A percentile compares a stretch with the other conserved stretches of the same genome.
These are phyloP conservation scores for Melocanna baccifera DNA, from an alignment of 176 grass and related monocot genomes.

Conservation along the genomic window DNA sequence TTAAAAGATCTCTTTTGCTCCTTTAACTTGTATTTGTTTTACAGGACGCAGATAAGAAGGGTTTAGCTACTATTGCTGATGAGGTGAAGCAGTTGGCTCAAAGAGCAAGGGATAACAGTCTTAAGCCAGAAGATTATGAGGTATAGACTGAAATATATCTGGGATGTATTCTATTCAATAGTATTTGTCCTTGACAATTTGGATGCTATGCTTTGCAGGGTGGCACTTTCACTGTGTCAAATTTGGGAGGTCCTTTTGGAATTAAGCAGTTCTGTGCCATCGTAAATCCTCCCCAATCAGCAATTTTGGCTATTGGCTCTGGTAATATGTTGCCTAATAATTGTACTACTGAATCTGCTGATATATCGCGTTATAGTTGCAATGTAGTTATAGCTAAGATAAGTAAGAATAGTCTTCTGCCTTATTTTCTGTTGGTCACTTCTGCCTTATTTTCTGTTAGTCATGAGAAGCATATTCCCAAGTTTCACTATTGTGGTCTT, in stretches of 20 bases:
- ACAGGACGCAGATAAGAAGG: constrained; percentile 65
- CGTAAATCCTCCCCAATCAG: constrained; percentile 69
- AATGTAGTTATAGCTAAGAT: not conserved
- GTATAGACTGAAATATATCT: constrained; percentile 20
- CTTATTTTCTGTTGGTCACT: not conserved
- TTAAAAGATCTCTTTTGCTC: not conserved
- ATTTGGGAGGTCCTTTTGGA: constrained; percentile 73
- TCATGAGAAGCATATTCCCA: not conserved
- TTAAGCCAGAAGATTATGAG: constrained; percentile 73
- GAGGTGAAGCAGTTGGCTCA: constrained; percentile 65
- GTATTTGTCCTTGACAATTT: constrained; percentile 9
- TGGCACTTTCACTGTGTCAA: constrained; percentile 67
- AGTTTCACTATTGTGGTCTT: not conserved
- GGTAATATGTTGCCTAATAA: constrained; percentile 30
- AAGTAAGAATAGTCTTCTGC: not conserved
- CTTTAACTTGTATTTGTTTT: constrained; percentile 11
- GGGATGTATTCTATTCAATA: not conserved
- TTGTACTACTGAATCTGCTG: not conserved
- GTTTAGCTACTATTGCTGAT: constrained; percentile 56
- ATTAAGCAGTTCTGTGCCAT: constrained; percentile 85
- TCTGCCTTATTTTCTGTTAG: not conserved
- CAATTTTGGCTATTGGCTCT: constrained; percentile 71
- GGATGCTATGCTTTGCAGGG: constrained; percentile 39
- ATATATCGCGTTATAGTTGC: not conserved
- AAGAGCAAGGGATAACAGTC: constrained; percentile 62